Percentiles rank a stretch among this genome's conserved stretches.
phyloP scores from a whole-genome alignment of 1,139 yeast genomes.

The Geotrichum europaeum region DNA sequence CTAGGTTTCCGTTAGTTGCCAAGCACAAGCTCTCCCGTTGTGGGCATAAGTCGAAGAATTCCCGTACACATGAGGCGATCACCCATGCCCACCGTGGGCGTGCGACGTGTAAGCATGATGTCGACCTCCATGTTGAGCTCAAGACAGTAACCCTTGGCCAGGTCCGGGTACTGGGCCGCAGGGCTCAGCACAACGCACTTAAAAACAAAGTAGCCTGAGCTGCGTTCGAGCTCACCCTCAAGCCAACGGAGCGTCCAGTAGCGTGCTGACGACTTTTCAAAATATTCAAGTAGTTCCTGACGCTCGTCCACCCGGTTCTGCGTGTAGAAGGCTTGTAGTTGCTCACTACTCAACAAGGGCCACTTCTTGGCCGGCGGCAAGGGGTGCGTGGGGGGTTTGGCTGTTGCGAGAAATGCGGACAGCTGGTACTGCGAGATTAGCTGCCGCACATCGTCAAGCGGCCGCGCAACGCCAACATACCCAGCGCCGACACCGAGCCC shows the following conservation, averaged over 20 bases:
- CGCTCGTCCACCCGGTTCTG: background rate
- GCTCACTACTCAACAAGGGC: background rate
- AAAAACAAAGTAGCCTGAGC: conserved; percentile 23
- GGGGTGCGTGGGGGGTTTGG: background rate
- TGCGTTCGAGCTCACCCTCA: conserved; percentile 21
- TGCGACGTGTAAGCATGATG: conserved; percentile 13
- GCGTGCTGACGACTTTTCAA: conserved; percentile 15
- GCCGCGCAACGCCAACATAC: conserved; percentile 25
- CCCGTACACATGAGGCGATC: conserved; percentile 34
- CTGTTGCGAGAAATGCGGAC: background rate
- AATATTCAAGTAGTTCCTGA: background rate
- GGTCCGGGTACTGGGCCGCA: conserved; percentile 23
- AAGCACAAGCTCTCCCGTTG: conserved; percentile 30
- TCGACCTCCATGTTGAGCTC: conserved; percentile 28
- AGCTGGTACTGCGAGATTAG: conserved; percentile 22
- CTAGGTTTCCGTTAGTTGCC: conserved; percentile 20
- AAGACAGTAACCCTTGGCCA: conserved; percentile 28
- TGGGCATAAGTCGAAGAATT: conserved; percentile 30
- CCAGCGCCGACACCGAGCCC: conserved; percentile 25
- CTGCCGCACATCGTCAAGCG: conserved; percentile 23
- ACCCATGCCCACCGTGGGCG: conserved; percentile 21
- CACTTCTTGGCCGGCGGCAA: background rate
- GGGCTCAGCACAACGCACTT: conserved; percentile 24
- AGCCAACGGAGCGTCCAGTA: conserved; percentile 22
- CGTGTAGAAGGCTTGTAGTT: background rate